Evolutionary conservation across 2,329 filamentous ascomycete genomes (phyloP), one percentile per base, ranked within the genome.

Genomic region (Corniculantispora saksenae): DNA sequence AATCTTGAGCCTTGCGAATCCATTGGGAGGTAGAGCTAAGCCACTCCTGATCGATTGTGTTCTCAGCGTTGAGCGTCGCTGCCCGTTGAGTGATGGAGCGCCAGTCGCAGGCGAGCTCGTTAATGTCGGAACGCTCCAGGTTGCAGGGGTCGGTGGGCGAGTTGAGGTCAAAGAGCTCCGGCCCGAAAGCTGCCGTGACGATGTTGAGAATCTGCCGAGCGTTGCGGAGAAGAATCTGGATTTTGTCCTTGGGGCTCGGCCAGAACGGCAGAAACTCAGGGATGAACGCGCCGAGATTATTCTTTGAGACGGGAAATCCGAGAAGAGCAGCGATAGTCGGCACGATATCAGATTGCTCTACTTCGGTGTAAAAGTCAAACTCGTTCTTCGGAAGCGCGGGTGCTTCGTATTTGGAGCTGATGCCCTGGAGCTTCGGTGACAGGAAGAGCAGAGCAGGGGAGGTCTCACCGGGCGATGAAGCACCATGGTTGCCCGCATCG

Each of bases 291-390:
- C 95, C 95, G 0, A 99, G 80, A 68, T 93, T 98, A 73, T 99
- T 99, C 75, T 89, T 88, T 0, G 95, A 92, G 1, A 96, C 84
- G 0, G 95, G 94, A 69, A 99, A 90, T 0, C 94, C 94, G 53
- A 99, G 83, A 35, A 99, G 80, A 1, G 90, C 93, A 13, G 92
- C 93, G 25, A 99, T 81, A 0, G 94, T 97, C 1, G 95, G 94
- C 0, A 92, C 93, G 66, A 99, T 85, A 76, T 99, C 96, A 1
- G 93, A 97, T 79, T 99, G 95, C 74, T 98, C 92, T n/a, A 98
- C 87, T 63, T 82, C 87, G 38, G 82, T 83, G 75, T 98, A 98
- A 74, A 92, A 98, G 66, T 91, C 86, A 69, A 97, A 97, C 67
- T 95, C 89, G 21, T 88, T 83, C 45, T 81, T 81, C 8, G 87